Evolutionary conservation across 306 rosid genomes (phyloP).

Genomic region (Dicorynia guianensis): DNA sequence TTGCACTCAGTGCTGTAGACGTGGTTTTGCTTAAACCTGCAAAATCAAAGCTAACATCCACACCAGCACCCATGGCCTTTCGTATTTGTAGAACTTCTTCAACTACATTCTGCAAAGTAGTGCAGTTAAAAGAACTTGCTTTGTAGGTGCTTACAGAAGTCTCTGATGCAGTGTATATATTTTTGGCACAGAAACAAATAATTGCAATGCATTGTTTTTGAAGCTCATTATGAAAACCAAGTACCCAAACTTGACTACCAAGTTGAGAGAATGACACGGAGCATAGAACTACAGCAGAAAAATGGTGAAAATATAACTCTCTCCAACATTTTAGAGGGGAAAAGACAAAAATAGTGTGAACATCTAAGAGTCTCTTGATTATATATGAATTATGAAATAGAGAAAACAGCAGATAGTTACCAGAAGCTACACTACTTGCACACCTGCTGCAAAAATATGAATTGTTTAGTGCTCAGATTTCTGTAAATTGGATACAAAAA

Average conservation of each 20-base stretch:
- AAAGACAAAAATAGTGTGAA: too few species aligned
- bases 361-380: too few species aligned
- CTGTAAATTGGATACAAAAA: not conserved
- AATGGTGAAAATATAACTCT: too few species aligned
- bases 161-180: not conserved
- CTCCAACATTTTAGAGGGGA: too few species aligned
- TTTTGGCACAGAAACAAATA: not conserved
- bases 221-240: too few species aligned
- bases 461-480: not conserved
- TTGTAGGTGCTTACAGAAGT: not conserved
- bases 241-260: too few species aligned
- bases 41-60: constrained; percentile 83
- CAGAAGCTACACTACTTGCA: not conserved
- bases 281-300: too few species aligned
- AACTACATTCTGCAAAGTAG: constrained; percentile 60
- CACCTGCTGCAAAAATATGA: not conserved
- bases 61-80: constrained; percentile 59
- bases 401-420: too few species aligned
- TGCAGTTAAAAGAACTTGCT: constrained; percentile 28
- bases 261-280: too few species aligned
- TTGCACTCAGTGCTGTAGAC: constrained; percentile 82
- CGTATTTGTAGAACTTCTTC: constrained; percentile 69
- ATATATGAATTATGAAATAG: too few species aligned
- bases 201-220: too few species aligned
- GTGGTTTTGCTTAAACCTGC: constrained; percentile 89